Conservation (phyloP, 73 alveolate species). For the Effrenium voratum region DNA sequence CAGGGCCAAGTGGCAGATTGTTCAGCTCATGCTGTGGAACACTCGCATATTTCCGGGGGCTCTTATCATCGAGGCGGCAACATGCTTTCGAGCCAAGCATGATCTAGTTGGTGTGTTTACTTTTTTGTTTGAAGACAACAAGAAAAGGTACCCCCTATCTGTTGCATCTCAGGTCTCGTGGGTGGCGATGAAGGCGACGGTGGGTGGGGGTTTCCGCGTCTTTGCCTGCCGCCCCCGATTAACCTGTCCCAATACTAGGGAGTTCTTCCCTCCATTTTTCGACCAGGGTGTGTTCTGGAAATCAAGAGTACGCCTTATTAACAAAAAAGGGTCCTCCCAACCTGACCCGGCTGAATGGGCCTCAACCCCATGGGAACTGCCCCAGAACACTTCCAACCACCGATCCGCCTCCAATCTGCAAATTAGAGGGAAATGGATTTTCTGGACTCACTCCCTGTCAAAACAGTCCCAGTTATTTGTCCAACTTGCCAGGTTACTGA, state of each 20-base stretch:
- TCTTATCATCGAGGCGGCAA: not conserved
- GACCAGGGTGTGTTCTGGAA: too few species aligned
- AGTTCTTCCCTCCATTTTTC: too few species aligned
- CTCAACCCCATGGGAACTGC: too few species aligned
- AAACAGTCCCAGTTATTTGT: not conserved
- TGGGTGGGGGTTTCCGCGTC: not conserved
- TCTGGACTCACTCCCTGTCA: too few species aligned
- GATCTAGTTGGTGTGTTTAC: not conserved
- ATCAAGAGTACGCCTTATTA: too few species aligned
- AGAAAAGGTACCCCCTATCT: not conserved
- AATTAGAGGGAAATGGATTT: too few species aligned
- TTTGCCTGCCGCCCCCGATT: not conserved
- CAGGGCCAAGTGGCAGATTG: not conserved
- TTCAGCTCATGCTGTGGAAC: not conserved
- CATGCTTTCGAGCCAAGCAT: not conserved
- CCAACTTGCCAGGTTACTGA: conserved; percentile 52
- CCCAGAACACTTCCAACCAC: too few species aligned
- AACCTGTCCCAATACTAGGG: too few species aligned
- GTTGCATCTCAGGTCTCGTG: conserved; percentile 49
- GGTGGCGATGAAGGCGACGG: conserved; percentile 86
- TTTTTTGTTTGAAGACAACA: not conserved
- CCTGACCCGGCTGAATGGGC: too few species aligned
- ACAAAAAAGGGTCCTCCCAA: too few species aligned
- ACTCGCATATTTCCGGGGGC: too few species aligned
- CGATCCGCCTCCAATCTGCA: too few species aligned